Percentiles rank a stretch among this genome's conserved stretches.
Conservation (phyloP, 805 yeast genomes). For the Millerozyma acaciae region DNA sequence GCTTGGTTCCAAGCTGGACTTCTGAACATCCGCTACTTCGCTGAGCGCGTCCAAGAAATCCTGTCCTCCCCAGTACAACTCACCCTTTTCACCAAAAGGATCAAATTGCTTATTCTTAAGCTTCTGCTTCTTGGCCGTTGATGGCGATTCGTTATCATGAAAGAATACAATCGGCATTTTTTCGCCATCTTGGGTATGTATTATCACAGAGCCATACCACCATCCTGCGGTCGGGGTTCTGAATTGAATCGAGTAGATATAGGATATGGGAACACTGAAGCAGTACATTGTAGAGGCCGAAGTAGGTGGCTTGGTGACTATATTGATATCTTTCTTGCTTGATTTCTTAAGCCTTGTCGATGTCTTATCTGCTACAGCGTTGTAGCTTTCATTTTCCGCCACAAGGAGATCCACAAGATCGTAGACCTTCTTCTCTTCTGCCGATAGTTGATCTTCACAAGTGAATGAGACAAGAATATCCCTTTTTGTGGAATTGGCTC, state of each 20-base stretch:
- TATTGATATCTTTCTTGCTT: constrained; percentile 7
- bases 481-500: constrained; percentile 45
- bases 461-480: constrained; percentile 66
- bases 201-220: constrained; percentile 87
- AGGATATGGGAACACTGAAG: constrained; percentile 57
- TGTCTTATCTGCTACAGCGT: constrained; percentile 13
- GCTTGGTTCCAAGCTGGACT: constrained; percentile 66
- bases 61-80: constrained; percentile 87
- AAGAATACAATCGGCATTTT: constrained; percentile 82
- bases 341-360: constrained; percentile 5
- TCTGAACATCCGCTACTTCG: constrained; percentile 57
- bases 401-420: constrained; percentile 45
- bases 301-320: constrained; percentile 49
- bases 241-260: constrained; percentile 74
- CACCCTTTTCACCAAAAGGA: constrained; percentile 57
- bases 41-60: constrained; percentile 60
- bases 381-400: constrained; percentile 17
- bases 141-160: constrained; percentile 84
- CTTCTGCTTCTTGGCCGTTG: constrained; percentile 61
- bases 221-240: constrained; percentile 81
- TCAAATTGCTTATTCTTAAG: constrained; percentile 63
- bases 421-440: constrained; percentile 43
- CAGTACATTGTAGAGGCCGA: constrained; percentile 60
- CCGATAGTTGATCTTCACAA: constrained; percentile 51
- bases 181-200: constrained; percentile 65